Evolutionary conservation across 116 monocot genomes (phyloP), one percentile per base, ranked within the genome.

Genomic region (Phalaenopsis hybrid): DNA sequence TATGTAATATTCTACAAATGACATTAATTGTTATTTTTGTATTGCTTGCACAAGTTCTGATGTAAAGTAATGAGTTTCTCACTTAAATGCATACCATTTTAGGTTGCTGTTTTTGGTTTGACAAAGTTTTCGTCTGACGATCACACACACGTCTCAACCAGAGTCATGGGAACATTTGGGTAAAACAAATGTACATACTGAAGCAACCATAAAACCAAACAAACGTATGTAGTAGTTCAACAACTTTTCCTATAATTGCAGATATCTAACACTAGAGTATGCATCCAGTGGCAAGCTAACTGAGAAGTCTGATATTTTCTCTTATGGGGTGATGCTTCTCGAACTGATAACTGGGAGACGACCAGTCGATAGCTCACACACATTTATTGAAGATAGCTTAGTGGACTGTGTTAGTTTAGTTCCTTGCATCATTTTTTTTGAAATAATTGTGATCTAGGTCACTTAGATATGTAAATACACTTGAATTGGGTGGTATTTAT

Each of bases 151-250:
- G 86, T 96, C 73, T 92, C 96, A 8, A 94, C 94, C 55, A 87
- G 91, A 23, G 88, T 96, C 46, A 91, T 96, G 92, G 96, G 96
- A 75, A 96, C 96, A n/a, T 92, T 91, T 16, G 96, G 96, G 96
- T 96, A 57, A 75, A 82, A 78, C 49, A n/a, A 23, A 48, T 55
- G n/a, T 52, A 68, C 20, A 17, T 81, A 15, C 9, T 46, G 28
- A 6, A 45, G 61, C 20, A 61, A 44, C 76, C 13, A 12, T 52
- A 77, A 44, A 28, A 25, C 13, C 31, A 11, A 52, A 52, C 6
- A 20, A n/a, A 67, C 16, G 3, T 18, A 41, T 23, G 17, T 25
- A 9, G 16, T 68, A 21, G 23, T n/a, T 12, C 7, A 78, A 61
- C 37, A 83, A 81, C 6, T 23, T 25, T 59, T 57, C 18, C 46